These are phyloP conservation scores for Cordia subcordata DNA, from an alignment of 257 asterid genomes.

Conservation along the genomic window DNA sequence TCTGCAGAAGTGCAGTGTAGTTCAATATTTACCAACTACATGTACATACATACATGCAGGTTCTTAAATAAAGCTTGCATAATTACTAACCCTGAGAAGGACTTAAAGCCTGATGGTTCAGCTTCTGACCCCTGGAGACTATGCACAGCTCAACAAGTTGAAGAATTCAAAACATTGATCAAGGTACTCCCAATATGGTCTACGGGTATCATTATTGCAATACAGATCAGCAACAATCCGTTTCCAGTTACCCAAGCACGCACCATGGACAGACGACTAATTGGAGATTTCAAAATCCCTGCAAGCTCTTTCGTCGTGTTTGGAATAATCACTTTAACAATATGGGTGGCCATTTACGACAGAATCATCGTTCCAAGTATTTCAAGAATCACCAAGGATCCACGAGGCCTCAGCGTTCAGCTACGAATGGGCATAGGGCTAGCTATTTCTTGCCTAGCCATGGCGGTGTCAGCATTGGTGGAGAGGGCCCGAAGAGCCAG, in stretches of 20 bases:
- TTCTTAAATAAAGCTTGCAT: conserved; percentile 56
- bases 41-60: no score
- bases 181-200: conserved; percentile 72
- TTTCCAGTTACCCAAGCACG: conserved; percentile 45
- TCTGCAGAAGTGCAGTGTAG: background rate
- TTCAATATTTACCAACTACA: background rate
- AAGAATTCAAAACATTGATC: conserved; percentile 55
- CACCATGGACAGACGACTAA: conserved; percentile 42
- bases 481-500: conserved; percentile 44
- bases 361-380: conserved; percentile 43
- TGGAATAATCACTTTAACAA: conserved; percentile 32
- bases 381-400: conserved; percentile 37
- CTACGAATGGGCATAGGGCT: conserved; percentile 60
- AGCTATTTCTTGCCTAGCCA: conserved; percentile 44
- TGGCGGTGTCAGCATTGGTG: conserved; percentile 41
- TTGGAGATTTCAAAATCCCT: conserved; percentile 48
- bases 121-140: conserved; percentile 42
- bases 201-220: conserved; percentile 49
- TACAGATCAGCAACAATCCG: conserved; percentile 59
- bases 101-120: conserved; percentile 39
- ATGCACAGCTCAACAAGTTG: conserved; percentile 62
- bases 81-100: conserved; percentile 32
- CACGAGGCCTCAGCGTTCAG: conserved; percentile 41
- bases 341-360: conserved; percentile 58
- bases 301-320: conserved; percentile 44